These are phyloP conservation scores for Crithidia thermophila DNA, from an alignment of 208 protist genomes.

Conservation along the genomic window DNA sequence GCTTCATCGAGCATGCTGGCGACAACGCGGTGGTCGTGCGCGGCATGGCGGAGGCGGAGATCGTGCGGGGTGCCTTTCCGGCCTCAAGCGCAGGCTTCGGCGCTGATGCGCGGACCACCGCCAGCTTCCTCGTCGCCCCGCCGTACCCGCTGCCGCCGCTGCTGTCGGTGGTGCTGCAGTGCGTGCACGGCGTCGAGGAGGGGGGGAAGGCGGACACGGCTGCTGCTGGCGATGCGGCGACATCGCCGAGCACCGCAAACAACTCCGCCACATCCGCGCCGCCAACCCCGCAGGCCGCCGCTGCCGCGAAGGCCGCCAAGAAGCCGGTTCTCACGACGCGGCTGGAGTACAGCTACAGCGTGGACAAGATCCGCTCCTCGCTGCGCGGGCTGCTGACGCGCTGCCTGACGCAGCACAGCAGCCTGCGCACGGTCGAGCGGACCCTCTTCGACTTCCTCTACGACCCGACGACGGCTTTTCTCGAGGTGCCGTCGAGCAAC, in stretches of 20 bases:
- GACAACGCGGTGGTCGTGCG: constrained; percentile 59
- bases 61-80: constrained; percentile 37
- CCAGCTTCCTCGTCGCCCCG: constrained; percentile 34
- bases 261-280: neutral
- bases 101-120: constrained; percentile 39
- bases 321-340: neutral
- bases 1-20: constrained; percentile 79
- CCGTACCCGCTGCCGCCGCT: constrained; percentile 60
- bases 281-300: neutral
- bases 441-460: constrained; percentile 92
- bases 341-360: constrained; percentile 62
- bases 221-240: neutral
- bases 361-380: constrained; percentile 61
- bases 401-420: constrained; percentile 68
- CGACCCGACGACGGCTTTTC: constrained; percentile 74
- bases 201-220: neutral
- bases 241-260: too few species aligned
- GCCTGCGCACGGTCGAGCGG: constrained; percentile 91
- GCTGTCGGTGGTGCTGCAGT: constrained; percentile 56
- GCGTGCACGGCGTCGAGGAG: constrained; percentile 27
- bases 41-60: constrained; percentile 58
- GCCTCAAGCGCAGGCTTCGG: constrained; percentile 50
- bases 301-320: neutral
- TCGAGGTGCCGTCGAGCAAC: constrained; percentile 50
- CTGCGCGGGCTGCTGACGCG: constrained; percentile 78